Conservation (phyloP, 441 rosid genomes). For the Pelargonium australe region DNA sequence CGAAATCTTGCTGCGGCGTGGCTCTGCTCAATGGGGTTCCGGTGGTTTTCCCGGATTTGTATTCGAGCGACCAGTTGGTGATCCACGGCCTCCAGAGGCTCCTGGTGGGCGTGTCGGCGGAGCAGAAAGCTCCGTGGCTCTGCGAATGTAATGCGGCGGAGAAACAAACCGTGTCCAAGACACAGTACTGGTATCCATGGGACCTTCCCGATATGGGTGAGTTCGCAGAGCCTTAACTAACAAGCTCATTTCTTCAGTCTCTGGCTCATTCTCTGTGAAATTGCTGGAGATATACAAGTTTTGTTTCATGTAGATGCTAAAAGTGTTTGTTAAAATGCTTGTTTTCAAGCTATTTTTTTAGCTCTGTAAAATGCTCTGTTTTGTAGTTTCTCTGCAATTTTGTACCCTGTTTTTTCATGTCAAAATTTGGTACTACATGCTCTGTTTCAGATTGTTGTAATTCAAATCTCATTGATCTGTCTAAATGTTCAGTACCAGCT, state of each 20-base stretch:
- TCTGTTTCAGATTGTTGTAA: neutral
- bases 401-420: neutral
- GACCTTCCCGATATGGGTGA: neutral
- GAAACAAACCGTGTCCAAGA: neutral
- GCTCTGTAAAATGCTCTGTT: neutral
- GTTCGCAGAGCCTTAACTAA: neutral
- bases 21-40: constrained; percentile 6
- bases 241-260: neutral
- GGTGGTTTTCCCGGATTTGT: neutral
- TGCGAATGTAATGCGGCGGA: neutral
- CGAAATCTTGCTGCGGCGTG: constrained; percentile 1
- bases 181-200: neutral
- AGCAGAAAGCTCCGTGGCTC: neutral
- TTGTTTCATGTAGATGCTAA: neutral
- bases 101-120: neutral
- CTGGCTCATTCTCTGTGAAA: neutral
- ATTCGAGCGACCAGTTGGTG: neutral
- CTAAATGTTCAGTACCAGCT: too few species aligned
- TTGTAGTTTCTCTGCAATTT: neutral
- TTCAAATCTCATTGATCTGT: neutral
- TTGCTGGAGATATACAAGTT: neutral
- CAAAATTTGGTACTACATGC: neutral
- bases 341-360: neutral
- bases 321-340: neutral
- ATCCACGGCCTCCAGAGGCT: constrained; percentile 1